Conservation (phyloP, 768 basidiomycete species). For the Hygrophorus pudorinus region DNA sequence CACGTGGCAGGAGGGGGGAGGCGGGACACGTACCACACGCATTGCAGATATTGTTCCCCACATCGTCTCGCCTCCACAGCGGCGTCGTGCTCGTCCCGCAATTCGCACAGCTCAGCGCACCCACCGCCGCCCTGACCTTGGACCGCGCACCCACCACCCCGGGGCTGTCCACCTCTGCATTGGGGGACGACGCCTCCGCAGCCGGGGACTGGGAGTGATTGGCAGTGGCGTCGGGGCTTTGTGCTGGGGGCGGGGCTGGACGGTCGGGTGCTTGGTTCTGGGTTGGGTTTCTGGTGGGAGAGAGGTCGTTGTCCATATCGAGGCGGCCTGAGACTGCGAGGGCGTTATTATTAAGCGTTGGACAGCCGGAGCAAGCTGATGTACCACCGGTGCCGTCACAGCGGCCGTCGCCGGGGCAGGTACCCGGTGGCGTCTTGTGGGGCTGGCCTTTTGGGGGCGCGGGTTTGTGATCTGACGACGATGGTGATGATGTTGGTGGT, state of each 20-base stretch:
- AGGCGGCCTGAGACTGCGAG: constrained; percentile 34
- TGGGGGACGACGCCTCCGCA: constrained; percentile 23
- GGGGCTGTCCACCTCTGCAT: constrained; percentile 19
- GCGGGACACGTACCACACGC: constrained; percentile 71
- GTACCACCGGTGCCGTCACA: constrained; percentile 98
- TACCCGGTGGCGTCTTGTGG: constrained; percentile 29
- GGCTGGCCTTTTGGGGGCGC: constrained; percentile 11
- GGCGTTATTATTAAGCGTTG: constrained; percentile 83
- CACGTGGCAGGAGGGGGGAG: constrained; percentile 1
- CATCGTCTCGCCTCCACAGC: constrained; percentile 81
- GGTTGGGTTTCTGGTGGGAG: not conserved
- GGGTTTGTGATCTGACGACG: not conserved
- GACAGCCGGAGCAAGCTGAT: constrained; percentile 88
- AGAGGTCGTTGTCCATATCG: constrained; percentile 19
- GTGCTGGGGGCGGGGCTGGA: constrained; percentile 10
- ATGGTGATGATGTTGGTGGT: constrained; percentile 8
- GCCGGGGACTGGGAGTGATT: constrained; percentile 17
- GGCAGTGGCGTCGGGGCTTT: not conserved
- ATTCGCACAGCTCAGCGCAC: constrained; percentile 77
- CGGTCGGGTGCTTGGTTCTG: not conserved
- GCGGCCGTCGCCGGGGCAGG: constrained; percentile 97
- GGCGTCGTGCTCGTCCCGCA: constrained; percentile 88
- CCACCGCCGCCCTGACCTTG: constrained; percentile 38
- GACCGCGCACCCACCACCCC: constrained; percentile 15
- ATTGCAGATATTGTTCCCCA: constrained; percentile 91